Evolutionary conservation across 1,139 yeast species (phyloP), one percentile per base, ranked within the genome.

Genomic region (Spencermartinsiella ligniputridi): DNA sequence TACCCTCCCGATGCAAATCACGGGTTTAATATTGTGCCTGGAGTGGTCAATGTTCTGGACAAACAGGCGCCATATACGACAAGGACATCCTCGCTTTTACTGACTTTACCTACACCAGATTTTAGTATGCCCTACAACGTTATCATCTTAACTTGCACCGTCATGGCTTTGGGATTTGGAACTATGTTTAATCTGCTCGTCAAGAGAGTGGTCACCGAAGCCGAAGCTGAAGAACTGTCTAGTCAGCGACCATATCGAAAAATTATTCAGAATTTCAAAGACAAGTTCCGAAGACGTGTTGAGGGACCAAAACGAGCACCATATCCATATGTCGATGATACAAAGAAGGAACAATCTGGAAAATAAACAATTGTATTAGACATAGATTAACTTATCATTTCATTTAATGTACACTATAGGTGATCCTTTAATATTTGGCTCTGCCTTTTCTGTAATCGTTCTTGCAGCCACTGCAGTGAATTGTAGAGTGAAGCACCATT

Each of bases 1-100:
- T 94, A 94, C 58, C 98, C 98, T 11, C 98, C 99, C 1, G 99
- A 94, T 70, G 98, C 99, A 1, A 94, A 94, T 63, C 97, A 92
- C 56, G 99, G 99, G 0, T 94, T 92, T 64, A 92, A 92, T 46
- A 80, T 94, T 35, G 95, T 92, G 35, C 95, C 97, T 0, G 96
- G 66, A 6, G 84, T 88, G 4, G 71, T 89, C 9, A 75, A 84
- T 1, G 76, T 85, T 0, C 51, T 75, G 3, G 53, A 47, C 15
- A 47, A 50, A 12, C 43, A 42, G 3, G 39, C 41, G 0, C 42
- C 42, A 9, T 56, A 52, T n/a, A 76, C 79, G 41, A 63, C 83
- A 49, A 75, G 98, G 58, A 88, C 97, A 0, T 81, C 97, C 1
- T 85, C 97, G 37, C 74, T 90, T 44, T 70, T 94, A 47, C 71